Base-by-base conservation (phyloP, 2,329 filamentous ascomycete species). In the Sporothrix phasma region DNA sequence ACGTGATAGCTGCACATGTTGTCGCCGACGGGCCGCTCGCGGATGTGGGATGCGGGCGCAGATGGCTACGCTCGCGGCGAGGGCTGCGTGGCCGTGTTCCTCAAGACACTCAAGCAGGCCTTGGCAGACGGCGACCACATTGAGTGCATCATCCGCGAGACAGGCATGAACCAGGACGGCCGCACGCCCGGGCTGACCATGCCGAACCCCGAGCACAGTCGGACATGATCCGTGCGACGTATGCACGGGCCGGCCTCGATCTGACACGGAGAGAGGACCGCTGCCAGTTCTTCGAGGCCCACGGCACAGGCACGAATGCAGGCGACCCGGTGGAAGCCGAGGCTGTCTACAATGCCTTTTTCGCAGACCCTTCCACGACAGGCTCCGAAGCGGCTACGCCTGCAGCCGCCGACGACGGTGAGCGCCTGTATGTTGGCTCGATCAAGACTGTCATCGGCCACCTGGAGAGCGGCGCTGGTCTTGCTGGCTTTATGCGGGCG, bases 61-160 rank as follows among this genome's bases (percentile, higher is more conserved):
- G 76, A 83, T 65, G 84, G 84, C 0, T 86, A 85, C 67, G 81
- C 77, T 0, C 76, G 83, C n/a, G 83, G 82, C 15, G 83, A 86
- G 68, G 84, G 83, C 2, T 70, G 80, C 13, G 79, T 75, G 0
- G 75, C 78, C 7, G 49, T 85, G 2, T 70, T 84, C 4, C 69
- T 86, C 19, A 85, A 85, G 71, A 76, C 75, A 0, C 71, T 79
- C 26, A 77, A 76, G 37, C 76, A 75, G 43, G 84, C 84, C 0
- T 65, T 86, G 7, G 72, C 73, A 3, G 81, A 83, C 58, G 79
- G 80, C 3, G 77, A 79, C 61, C 59, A 65, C 0, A 80, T 83
- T 46, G 71, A 77, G 39, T 77, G 74, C 22, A 69, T 83, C 54
- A 77, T 84, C 53, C 76, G 80, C 4, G 78, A 78, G 49, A 79